Evolutionary conservation across 305 asterid genomes (phyloP).

Genomic region (Lippia alba): DNA sequence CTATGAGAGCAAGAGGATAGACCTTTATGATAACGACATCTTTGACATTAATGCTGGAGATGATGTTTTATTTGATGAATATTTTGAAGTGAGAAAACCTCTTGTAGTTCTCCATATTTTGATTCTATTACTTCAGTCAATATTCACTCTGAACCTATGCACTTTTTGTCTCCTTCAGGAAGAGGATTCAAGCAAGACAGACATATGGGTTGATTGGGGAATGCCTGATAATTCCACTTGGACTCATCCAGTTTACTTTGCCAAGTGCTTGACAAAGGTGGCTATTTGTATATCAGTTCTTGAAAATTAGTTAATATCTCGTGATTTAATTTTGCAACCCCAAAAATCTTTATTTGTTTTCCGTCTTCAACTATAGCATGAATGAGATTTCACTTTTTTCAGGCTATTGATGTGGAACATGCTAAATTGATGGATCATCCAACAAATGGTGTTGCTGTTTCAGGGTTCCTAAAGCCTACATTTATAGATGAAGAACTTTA

Average conservation of each 20-base stretch:
- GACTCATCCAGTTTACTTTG: constrained; percentile 81
- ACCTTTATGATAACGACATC: constrained; percentile 42
- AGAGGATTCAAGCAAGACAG: constrained; percentile 52
- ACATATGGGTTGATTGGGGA: constrained; percentile 58
- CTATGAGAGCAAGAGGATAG: constrained; percentile 59
- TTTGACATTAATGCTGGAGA: constrained; percentile 51
- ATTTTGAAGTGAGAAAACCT: constrained; percentile 57
- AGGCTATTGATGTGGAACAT: constrained; percentile 66
- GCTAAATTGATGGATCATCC: constrained; percentile 67
- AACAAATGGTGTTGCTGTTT: constrained; percentile 72
- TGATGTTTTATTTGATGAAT: constrained; percentile 57
- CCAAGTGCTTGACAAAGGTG: constrained; percentile 84
- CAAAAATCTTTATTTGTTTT: background rate
- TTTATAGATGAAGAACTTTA: constrained; percentile 67
- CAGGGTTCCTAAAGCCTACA: constrained; percentile 73
- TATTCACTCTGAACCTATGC: constrained; percentile 12
- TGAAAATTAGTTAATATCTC: constrained; percentile 20
- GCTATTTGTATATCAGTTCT: constrained; percentile 31
- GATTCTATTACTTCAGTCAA: background rate
- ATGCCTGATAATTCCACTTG: constrained; percentile 55
- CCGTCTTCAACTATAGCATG: constrained; percentile 22
- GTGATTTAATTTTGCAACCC: constrained; percentile 20
- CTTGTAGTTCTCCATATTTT: constrained; percentile 13
- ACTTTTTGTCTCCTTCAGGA: constrained; percentile 44
- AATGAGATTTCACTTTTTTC: constrained; percentile 28